Base-by-base conservation (phyloP, 768 basidiomycete genomes). In the Phanerodontia chrysosporium region DNA sequence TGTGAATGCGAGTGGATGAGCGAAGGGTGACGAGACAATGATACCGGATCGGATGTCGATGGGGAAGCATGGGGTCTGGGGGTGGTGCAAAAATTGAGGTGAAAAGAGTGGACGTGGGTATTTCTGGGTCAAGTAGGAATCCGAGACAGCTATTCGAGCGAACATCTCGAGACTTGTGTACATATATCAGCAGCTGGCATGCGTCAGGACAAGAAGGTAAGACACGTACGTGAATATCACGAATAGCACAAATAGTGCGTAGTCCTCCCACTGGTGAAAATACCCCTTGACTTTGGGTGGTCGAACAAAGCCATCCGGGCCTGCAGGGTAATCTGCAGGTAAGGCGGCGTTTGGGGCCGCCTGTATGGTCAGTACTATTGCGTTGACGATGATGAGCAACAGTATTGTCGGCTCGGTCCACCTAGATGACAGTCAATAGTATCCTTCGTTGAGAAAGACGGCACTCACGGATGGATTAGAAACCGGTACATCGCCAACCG, bases 141-240 rank as follows among this genome's bases (percentile, higher is more conserved):
- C 96, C 96, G 89, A 91, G 30, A 94, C 89, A 66, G 92, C 84
- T 68, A 95, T 95, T 25, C 95, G 87, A 45, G 92, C 92, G 64
- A 90, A 78, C 46, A 88, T 85, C 76, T 98, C 96, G 51, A 95
- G 61, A 5, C 91, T 93, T n/a, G n/a, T n/a, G n/a, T n/a, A n/a
- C n/a, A n/a, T n/a, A n/a, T n/a, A n/a, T n/a, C n/a, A n/a, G n/a
- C n/a, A n/a, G n/a, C n/a, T n/a, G n/a, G n/a, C n/a, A n/a, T n/a
- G n/a, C n/a, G n/a, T n/a, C n/a, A n/a, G n/a, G n/a, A n/a, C n/a
- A n/a, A n/a, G n/a, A n/a, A n/a, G n/a, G n/a, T n/a, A n/a, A n/a
- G 45, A 22, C 14, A 81, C 87, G 67, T 74, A 89, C 89, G 93
- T 94, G 79, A 93, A 98, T 65, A 91, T 66, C 59, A 87, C 73